Evolutionary conservation across 768 basidiomycete species (phyloP).

Genomic region (Russula olivacea): DNA sequence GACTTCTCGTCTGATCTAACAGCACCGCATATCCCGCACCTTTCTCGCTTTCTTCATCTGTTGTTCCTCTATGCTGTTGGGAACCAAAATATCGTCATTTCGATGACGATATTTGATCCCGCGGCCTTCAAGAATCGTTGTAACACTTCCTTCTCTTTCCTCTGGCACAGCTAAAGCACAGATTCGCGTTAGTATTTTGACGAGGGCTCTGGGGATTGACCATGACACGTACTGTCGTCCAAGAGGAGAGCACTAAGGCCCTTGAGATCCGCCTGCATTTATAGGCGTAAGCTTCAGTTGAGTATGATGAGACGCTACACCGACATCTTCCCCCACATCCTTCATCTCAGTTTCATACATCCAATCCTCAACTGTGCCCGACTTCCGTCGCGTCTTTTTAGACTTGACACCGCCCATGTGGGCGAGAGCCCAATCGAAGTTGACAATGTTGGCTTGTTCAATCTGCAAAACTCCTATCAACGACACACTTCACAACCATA

Average conservation of each 20-base stretch:
- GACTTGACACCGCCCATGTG: conserved; percentile 46
- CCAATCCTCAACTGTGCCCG: conserved; percentile 32
- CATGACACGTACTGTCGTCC: conserved; percentile 24
- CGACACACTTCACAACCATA: not conserved
- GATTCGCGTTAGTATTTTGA: conserved; percentile 29
- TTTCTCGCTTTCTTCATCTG: conserved; percentile 49
- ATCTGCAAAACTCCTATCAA: conserved; percentile 45
- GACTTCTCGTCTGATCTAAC: not conserved
- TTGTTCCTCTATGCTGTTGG: conserved; percentile 64
- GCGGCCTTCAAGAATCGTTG: conserved; percentile 50
- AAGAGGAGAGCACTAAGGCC: conserved; percentile 54
- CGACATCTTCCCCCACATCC: conserved; percentile 35
- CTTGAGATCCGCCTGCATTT: conserved; percentile 39
- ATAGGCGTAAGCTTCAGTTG: not conserved
- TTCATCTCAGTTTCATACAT: conserved; percentile 42
- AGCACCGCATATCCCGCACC: conserved; percentile 31
- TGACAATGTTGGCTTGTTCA: conserved; percentile 63
- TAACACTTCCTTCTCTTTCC: conserved; percentile 43
- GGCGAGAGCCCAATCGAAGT: conserved; percentile 76
- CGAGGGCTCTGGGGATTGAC: not conserved
- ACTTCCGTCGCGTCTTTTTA: conserved; percentile 32
- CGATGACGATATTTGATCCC: conserved; percentile 70
- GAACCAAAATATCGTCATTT: conserved; percentile 63
- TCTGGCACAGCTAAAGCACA: conserved; percentile 31
- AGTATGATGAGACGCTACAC: not conserved